Percentiles rank a stretch among this genome's conserved stretches.
Conservation (phyloP, 2,329 filamentous ascomycete genomes). For the Arachnopeziza araneosa region DNA sequence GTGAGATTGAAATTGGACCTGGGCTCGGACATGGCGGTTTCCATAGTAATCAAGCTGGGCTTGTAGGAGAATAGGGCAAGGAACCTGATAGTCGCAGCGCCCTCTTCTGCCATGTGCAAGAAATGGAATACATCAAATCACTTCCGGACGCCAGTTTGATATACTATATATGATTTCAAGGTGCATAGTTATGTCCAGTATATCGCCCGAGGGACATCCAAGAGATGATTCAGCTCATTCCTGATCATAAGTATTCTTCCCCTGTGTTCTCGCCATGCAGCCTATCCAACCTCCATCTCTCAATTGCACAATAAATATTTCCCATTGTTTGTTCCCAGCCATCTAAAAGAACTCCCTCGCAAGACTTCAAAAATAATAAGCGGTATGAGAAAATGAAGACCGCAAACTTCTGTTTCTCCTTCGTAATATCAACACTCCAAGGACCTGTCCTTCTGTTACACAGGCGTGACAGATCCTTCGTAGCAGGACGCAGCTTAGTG, state of each 20-base stretch:
- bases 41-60: no score
- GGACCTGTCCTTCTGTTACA: not conserved
- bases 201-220: not conserved
- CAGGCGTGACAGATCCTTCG: not conserved
- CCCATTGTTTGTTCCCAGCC: not conserved
- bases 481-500: not conserved
- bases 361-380: conserved; percentile 2
- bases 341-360: conserved; percentile 8
- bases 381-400: not conserved
- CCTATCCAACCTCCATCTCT: not conserved
- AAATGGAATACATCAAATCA: not conserved
- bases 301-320: not conserved
- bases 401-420: not conserved
- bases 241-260: not conserved
- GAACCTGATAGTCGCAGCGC: no score
- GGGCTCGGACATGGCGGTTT: no score
- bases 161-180: not conserved
- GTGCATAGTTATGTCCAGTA: not conserved
- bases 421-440: not conserved
- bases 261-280: not conserved
- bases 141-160: not conserved
- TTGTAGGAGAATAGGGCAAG: no score
- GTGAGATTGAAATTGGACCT: no score
- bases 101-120: not conserved
- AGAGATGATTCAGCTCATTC: not conserved